Conservation (phyloP, 805 yeast genomes). For the Kluyveromyces wickerhamii region DNA sequence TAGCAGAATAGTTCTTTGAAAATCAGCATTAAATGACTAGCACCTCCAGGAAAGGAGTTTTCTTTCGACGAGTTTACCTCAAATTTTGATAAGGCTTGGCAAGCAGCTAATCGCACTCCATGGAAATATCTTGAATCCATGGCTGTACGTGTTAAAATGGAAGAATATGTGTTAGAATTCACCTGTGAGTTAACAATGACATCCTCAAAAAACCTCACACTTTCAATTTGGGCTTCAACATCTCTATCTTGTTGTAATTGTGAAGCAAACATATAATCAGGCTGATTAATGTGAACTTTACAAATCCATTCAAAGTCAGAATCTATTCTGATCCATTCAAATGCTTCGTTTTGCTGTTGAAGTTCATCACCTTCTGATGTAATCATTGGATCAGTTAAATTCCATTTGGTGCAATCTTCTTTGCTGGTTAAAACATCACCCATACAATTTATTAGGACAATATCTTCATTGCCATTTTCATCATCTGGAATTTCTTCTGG, state of each 20-base stretch:
- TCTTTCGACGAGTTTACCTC: slow-evolving; percentile 36
- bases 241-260: slow-evolving; percentile 93
- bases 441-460: slow-evolving; percentile 43
- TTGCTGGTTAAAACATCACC: slow-evolving; percentile 70
- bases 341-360: slow-evolving; percentile 59
- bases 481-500: slow-evolving; percentile 8
- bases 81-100: slow-evolving; percentile 61
- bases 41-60: slow-evolving; percentile 39
- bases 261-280: slow-evolving; percentile 90
- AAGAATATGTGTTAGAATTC: slow-evolving; percentile 60
- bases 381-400: slow-evolving; percentile 58
- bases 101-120: slow-evolving; percentile 86
- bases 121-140: slow-evolving; percentile 81
- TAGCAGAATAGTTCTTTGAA: slow-evolving; percentile 69
- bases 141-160: slow-evolving; percentile 68
- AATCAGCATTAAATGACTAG: slow-evolving; percentile 61
- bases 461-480: slow-evolving; percentile 29
- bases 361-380: slow-evolving; percentile 30
- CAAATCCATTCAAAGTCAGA: slow-evolving; percentile 98
- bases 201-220: slow-evolving; percentile 63
- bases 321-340: slow-evolving; percentile 97
- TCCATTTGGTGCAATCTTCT: slow-evolving; percentile 63
- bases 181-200: slow-evolving; percentile 32
- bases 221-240: slow-evolving; percentile 89
- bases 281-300: slow-evolving; percentile 69